A percentile compares a stretch with the other conserved stretches of the same genome.
Evolutionary conservation across 805 yeast genomes (phyloP).

Genomic region (Candida pseudoglaebosa): DNA sequence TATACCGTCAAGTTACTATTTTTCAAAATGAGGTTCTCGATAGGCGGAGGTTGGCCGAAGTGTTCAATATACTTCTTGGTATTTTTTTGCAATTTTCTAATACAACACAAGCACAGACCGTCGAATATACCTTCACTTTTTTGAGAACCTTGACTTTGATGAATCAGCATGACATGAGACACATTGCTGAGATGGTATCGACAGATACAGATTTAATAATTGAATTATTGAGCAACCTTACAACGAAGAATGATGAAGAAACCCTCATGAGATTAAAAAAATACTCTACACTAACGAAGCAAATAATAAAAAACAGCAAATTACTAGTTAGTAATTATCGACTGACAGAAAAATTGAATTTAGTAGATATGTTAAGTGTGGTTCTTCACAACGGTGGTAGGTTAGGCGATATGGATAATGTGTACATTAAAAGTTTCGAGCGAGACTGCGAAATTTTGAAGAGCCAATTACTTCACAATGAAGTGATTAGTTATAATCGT

Average conservation of each 20-base stretch:
- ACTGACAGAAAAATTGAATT: slow-evolving; percentile 17
- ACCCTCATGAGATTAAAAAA: slow-evolving; percentile 23
- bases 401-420: slow-evolving; percentile 27
- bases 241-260: slow-evolving; percentile 36
- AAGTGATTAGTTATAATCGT: slow-evolving; percentile 47
- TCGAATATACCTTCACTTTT: slow-evolving; percentile 31
- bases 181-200: slow-evolving; percentile 14
- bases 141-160: slow-evolving; percentile 32
- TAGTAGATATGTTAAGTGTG: slow-evolving; percentile 29
- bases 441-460: slow-evolving; percentile 33
- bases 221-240: slow-evolving; percentile 29
- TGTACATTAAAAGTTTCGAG: slow-evolving; percentile 30
- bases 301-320: slow-evolving; percentile 23
- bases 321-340: slow-evolving; percentile 16
- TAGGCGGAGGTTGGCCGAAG: slow-evolving; percentile 26
- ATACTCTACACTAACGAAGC: slow-evolving; percentile 25
- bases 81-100: slow-evolving; percentile 16
- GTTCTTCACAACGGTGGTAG: slow-evolving; percentile 35
- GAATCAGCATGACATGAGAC: slow-evolving; percentile 22
- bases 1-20: slow-evolving; percentile 31
- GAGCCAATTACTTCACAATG: slow-evolving; percentile 37
- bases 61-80: slow-evolving; percentile 33
- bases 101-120: slow-evolving; percentile 13
- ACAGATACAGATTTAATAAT: slow-evolving; percentile 17
- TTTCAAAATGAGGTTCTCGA: slow-evolving; percentile 28